Evolutionary conservation across 2,329 filamentous ascomycete species (phyloP), one percentile per base, ranked within the genome.

Genomic region (Colletotrichum lentis): DNA sequence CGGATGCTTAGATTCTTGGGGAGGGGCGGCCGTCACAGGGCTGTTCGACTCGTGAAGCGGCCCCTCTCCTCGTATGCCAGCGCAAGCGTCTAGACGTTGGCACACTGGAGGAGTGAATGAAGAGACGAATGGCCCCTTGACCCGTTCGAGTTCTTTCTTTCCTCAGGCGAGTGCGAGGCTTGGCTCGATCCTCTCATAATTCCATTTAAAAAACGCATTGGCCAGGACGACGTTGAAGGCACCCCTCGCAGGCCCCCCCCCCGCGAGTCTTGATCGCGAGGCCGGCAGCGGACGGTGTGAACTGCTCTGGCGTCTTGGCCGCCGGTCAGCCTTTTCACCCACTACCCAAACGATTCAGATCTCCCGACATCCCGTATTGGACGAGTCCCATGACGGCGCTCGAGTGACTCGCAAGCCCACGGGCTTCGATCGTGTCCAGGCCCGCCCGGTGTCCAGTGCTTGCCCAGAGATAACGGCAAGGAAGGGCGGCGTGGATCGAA

Each of bases 1-100:
- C 80, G 81, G 11, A 91, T 81, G 4, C 88, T 88, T 7, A 2
- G 27, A 31, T 31, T 31, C 27, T 8, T 31, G 27, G 27, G 27
- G 27, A 31, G 27, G 27, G 7, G 27, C 77, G 1, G 94, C 81
- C 0, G 91, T 94, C 71, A 94, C 76, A 8, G 90, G 82, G 35
- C 82, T 80, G 3, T 86, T 88, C 0, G 80, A 74, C 0, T 74
- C 72, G 37, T 90, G 78, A 2, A 92, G 80, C 11, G 80, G 78
- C 20, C 54, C 31, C 22, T 65, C 20, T 39, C 35, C 54, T 22
- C 22, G 31, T 47, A 60, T 35, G 47, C 55, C 7, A 27, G 22
- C 12, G 52, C 24, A 64, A 35, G 54, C 64, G 64, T 67, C 27
- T 7, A n/a, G 61, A 61, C 54, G 61, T 68, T 49, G 22, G 61